A percentile compares a stretch with the other conserved stretches of the same genome.
These are phyloP conservation scores for Phytophthora syringae DNA, from an alignment of 352 stramenopile species.

Conservation along the genomic window DNA sequence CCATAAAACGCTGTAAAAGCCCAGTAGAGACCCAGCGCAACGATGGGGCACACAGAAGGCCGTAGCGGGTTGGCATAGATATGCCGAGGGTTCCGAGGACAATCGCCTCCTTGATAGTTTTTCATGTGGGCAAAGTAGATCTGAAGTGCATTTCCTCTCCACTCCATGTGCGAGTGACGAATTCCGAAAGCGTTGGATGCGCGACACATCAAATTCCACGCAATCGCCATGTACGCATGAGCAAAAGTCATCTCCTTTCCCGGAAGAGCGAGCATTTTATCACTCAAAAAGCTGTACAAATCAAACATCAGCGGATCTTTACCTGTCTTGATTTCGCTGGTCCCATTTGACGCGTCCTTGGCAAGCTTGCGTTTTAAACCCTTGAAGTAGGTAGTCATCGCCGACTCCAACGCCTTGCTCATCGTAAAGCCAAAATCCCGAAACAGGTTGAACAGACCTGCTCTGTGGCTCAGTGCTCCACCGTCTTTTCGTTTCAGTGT, in stretches of 20 bases:
- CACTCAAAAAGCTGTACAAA: conserved; percentile 10
- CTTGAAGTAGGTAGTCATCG: conserved; percentile 11
- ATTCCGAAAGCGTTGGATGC: conserved; percentile 10
- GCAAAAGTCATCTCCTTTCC: conserved; percentile 21
- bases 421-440: conserved; percentile 12
- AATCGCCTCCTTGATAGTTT: conserved; percentile 11
- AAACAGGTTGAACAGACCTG: conserved; percentile 18
- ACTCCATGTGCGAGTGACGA: conserved; percentile 8
- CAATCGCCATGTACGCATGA: conserved; percentile 3
- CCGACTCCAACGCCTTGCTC: conserved; percentile 1
- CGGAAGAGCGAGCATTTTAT: neutral
- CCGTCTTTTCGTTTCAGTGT: conserved; percentile 16
- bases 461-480: conserved; percentile 17
- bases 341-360: neutral
- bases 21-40: conserved; percentile 16
- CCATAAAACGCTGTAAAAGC: conserved; percentile 7
- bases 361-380: conserved; percentile 7
- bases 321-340: conserved; percentile 10
- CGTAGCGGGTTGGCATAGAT: conserved; percentile 18
- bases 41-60: conserved; percentile 4
- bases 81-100: conserved; percentile 4
- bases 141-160: conserved; percentile 6
- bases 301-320: conserved; percentile 26
- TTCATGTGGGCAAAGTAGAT: conserved; percentile 21
- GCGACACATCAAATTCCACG: conserved; percentile 25